Evolutionary conservation across 345 rosid species (phyloP), one percentile per base, ranked within the genome.

Genomic region (Populus simonii): DNA sequence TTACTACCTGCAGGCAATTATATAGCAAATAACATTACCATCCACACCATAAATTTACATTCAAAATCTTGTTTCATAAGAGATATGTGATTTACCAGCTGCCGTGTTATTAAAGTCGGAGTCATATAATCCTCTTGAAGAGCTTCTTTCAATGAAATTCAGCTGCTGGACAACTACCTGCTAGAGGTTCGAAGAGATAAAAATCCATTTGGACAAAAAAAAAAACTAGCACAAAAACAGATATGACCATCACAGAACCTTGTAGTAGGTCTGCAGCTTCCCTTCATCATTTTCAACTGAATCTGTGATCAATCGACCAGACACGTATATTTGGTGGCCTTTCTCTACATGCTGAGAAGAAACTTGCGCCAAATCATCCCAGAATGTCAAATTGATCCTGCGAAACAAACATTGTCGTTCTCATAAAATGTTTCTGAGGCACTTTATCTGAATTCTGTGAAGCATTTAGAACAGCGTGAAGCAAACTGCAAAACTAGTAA

Each of bases 381-480:
- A 90, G 75, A 90, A 90, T 20, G 92, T 84, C 88, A 89, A 82
- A 81, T 81, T 85, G 45, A 90, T 82, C 94, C 92, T 90, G 74
- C 36, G 61, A 72, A 68, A 74, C 47, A 45, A 22, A 29, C 29
- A 77, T n/a, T 38, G 3, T 43, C 71, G 81, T 49, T 68, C 33
- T 47, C 29, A 55, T 49, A 33, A n/a, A 38, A 78, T 23, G 10
- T 15, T 6, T 23, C 17, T 27, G 65, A 59, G 4, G 20, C 7
- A 16, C 6, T 18, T 39, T 22, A 29, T 45, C 11, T 35, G n/a
- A 23, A 11, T 33, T 39, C 27, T 38, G 16, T 17, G 39, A 29
- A 63, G 35, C 8, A 25, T 47, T 49, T 53, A 35, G 43, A 71
- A n/a, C 47, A 10, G 2, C 9, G 33, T 18, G 66, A 25, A n/a